These are phyloP conservation scores for Albizia julibrissin DNA, from an alignment of 306 rosid genomes.

Conservation along the genomic window DNA sequence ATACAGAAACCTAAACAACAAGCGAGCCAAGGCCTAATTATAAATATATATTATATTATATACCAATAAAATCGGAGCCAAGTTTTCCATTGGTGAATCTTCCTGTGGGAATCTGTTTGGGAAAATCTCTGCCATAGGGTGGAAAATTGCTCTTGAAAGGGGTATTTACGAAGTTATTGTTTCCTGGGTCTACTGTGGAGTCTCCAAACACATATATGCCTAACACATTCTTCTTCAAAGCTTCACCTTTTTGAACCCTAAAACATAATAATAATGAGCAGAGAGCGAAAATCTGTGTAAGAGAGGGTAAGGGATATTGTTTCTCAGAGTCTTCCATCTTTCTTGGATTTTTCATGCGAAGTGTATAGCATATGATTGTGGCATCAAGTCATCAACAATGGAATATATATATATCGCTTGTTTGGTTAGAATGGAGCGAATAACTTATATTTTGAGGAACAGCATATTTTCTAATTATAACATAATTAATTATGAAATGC, in stretches of 20 bases:
- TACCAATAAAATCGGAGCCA: slow-evolving; percentile 63
- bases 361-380: not conserved
- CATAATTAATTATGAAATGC: not conserved
- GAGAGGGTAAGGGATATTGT: not conserved
- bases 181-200: slow-evolving; percentile 84
- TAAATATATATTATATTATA: not conserved
- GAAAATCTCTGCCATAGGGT: slow-evolving; percentile 68
- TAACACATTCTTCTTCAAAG: slow-evolving; percentile 34
- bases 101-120: slow-evolving; percentile 56
- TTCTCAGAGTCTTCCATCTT: slow-evolving; percentile 29
- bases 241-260: slow-evolving; percentile 28
- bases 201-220: slow-evolving; percentile 74
- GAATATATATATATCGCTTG: not conserved
- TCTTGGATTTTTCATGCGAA: not conserved
- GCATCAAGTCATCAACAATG: not conserved
- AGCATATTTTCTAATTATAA: not conserved
- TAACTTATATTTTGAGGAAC: not conserved
- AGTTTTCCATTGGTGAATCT: slow-evolving; percentile 78
- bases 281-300: slow-evolving; percentile 13
- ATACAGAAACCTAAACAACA: not conserved
- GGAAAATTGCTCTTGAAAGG: slow-evolving; percentile 55
- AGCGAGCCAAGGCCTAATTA: not conserved
- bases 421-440: not conserved
- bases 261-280: slow-evolving; percentile 20
- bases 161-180: slow-evolving; percentile 54